Conservation (phyloP, 768 basidiomycete genomes). For the Calocera viscosa region DNA sequence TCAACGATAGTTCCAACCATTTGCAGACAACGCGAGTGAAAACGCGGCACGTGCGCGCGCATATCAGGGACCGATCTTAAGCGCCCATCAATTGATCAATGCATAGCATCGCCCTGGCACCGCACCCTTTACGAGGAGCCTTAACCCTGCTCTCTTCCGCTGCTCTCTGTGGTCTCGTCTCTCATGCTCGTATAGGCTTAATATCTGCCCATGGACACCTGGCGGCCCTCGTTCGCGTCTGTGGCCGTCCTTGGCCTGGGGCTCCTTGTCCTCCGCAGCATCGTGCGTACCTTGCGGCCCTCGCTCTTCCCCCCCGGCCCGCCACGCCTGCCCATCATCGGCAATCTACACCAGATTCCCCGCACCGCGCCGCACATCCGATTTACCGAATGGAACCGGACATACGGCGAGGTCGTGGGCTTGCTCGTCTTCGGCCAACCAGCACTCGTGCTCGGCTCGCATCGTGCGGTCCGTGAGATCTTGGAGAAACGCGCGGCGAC, state of each 20-base stretch:
- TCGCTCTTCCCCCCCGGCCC: not conserved
- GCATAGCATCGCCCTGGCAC: too few relatives aligned
- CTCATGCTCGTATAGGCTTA: too few relatives aligned
- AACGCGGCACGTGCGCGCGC: too few relatives aligned
- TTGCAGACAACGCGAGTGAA: too few relatives aligned
- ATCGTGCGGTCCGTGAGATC: not conserved
- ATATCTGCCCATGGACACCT: too few relatives aligned
- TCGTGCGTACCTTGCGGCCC: not conserved
- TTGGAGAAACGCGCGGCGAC: not conserved
- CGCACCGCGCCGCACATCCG: not conserved
- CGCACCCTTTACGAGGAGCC: too few relatives aligned
- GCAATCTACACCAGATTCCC: not conserved
- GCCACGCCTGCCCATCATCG: not conserved
- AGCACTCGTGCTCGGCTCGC: slow-evolving; percentile 9
- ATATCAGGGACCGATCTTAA: too few relatives aligned
- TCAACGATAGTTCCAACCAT: too few relatives aligned
- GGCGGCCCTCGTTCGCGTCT: not conserved
- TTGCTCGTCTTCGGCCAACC: slow-evolving; percentile 11
- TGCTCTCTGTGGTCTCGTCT: too few relatives aligned
- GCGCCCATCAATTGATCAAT: too few relatives aligned
- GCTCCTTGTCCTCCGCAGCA: too few relatives aligned
- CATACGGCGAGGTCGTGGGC: slow-evolving; percentile 11
- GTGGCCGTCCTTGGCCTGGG: not conserved
- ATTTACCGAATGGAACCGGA: slow-evolving; percentile 12
- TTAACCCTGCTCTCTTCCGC: too few relatives aligned